These are phyloP conservation scores for Phytopythium cucurbitacearum DNA, from an alignment of 352 stramenopile genomes.

Conservation along the genomic window DNA sequence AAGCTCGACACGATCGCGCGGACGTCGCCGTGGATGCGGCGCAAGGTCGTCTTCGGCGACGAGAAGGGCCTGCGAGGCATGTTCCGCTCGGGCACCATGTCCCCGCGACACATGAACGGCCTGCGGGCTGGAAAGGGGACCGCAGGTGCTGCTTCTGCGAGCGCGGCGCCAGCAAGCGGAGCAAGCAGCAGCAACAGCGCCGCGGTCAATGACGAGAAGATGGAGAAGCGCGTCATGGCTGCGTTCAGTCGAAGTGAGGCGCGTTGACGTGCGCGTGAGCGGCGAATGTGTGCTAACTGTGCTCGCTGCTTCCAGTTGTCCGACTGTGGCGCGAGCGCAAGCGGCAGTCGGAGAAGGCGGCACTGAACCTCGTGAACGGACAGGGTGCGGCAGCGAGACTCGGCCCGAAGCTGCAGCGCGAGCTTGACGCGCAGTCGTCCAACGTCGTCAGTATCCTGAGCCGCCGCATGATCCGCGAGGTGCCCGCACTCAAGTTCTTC, in stretches of 20 bases:
- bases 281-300: not conserved
- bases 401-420: conserved; percentile 38
- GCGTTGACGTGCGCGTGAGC: not conserved
- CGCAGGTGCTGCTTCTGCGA: no score
- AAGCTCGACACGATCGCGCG: conserved; percentile 62
- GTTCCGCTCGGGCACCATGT: not conserved
- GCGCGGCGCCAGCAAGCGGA: not conserved
- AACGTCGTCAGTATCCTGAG: conserved; percentile 76
- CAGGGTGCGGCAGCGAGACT: conserved; percentile 13
- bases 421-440: conserved; percentile 50
- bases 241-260: conserved; percentile 55
- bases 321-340: conserved; percentile 58
- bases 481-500: conserved; percentile 79
- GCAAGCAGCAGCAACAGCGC: not conserved
- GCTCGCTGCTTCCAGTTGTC: conserved; percentile 30
- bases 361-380: conserved; percentile 47
- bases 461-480: conserved; percentile 62
- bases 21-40: conserved; percentile 47
- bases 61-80: conserved; percentile 19
- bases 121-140: no score
- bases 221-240: conserved; percentile 32
- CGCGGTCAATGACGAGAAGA: conserved; percentile 4
- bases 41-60: conserved; percentile 50
- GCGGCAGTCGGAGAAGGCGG: conserved; percentile 34
- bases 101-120: conserved; percentile 11